Conservation (phyloP, 2,329 filamentous ascomycete genomes). For the Epichloe gansuensis region DNA sequence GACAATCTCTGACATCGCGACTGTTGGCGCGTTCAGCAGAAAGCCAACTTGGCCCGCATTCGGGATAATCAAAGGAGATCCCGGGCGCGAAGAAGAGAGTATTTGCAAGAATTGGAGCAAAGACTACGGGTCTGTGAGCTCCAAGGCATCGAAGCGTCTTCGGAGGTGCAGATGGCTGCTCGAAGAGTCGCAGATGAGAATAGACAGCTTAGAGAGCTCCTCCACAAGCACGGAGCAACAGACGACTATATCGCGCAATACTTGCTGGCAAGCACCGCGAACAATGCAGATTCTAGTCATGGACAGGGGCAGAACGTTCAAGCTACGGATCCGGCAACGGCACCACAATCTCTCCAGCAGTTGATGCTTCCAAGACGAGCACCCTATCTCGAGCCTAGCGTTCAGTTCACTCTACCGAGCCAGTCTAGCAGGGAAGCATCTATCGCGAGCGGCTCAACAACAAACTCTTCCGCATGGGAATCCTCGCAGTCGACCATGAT, state of each 20-base stretch:
- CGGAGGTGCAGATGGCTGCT: slow-evolving; percentile 60
- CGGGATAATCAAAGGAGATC: slow-evolving; percentile 67
- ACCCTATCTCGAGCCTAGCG: slow-evolving; percentile 14
- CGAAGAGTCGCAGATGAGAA: slow-evolving; percentile 59
- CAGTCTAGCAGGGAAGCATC: slow-evolving; percentile 22
- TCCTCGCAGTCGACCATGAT: slow-evolving; percentile 14
- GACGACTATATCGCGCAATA: slow-evolving; percentile 40
- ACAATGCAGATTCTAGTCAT: slow-evolving; percentile 8
- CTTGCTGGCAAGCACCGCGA: slow-evolving; percentile 15
- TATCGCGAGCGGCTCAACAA: slow-evolving; percentile 20
- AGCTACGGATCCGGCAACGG: slow-evolving; percentile 13
- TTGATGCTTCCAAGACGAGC: slow-evolving; percentile 24
- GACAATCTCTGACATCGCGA: neutral
- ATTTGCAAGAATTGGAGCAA: slow-evolving; percentile 55
- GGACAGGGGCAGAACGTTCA: slow-evolving; percentile 8
- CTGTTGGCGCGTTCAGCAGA: slow-evolving; percentile 17
- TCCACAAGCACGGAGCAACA: slow-evolving; percentile 43
- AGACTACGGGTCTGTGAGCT: slow-evolving; percentile 48
- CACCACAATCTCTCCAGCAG: slow-evolving; percentile 24
- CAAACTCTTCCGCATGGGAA: slow-evolving; percentile 21
- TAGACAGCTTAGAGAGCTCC: slow-evolving; percentile 44
- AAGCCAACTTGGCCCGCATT: slow-evolving; percentile 40
- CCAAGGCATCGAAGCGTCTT: slow-evolving; percentile 52
- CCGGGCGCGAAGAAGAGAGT: slow-evolving; percentile 61
- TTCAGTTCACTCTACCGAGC: slow-evolving; percentile 16